Conservation (phyloP, 345 rosid genomes). For the Dipteronia sinensis region DNA sequence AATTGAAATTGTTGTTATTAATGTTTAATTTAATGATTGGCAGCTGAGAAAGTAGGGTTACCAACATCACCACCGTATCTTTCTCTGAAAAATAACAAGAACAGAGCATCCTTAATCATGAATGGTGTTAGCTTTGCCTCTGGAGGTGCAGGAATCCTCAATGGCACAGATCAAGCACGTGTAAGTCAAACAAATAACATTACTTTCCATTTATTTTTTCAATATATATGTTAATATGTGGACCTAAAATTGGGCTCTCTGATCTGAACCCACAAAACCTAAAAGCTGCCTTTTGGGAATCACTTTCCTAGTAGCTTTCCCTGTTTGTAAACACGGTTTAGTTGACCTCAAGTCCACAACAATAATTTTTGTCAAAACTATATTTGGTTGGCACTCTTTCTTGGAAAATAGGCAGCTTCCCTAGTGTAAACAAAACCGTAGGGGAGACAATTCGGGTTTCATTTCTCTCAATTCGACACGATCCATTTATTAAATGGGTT, state of each 20-base stretch:
- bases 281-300: neutral
- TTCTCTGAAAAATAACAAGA: conserved; percentile 3
- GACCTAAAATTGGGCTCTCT: too few relatives aligned
- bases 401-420: too few relatives aligned
- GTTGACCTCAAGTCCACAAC: neutral
- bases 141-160: conserved; percentile 56
- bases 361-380: too few relatives aligned
- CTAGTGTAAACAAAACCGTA: too few relatives aligned
- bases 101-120: conserved; percentile 19
- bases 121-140: conserved; percentile 58
- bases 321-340: neutral
- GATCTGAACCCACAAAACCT: too few relatives aligned
- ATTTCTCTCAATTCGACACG: too few relatives aligned
- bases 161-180: conserved; percentile 38
- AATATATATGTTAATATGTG: neutral
- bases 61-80: conserved; percentile 51
- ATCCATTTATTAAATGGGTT: too few relatives aligned
- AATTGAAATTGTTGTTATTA: neutral
- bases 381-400: neutral
- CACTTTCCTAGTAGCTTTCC: neutral
- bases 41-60: conserved; percentile 56
- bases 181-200: conserved; percentile 35
- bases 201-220: neutral
- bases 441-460: too few relatives aligned
- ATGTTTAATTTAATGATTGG: neutral